Percentiles rank a stretch among this genome's conserved stretches.
Evolutionary conservation across 2,329 filamentous ascomycete species (phyloP).

Genomic region (Xenoacremonium recifei): DNA sequence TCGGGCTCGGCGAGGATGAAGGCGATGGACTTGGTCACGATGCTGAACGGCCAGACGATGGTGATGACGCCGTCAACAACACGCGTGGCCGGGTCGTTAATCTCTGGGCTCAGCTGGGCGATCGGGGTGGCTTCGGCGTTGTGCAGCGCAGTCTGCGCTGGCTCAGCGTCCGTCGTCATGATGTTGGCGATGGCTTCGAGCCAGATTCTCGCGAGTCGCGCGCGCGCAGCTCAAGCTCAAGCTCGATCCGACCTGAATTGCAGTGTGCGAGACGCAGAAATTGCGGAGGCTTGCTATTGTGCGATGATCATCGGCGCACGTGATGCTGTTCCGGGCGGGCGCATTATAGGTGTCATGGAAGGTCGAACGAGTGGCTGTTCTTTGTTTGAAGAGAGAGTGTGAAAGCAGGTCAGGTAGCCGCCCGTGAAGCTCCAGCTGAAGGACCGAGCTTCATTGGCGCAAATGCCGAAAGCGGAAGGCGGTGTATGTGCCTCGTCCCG

Average conservation of each 20-base stretch:
- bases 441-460: background rate
- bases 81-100: constrained; percentile 39
- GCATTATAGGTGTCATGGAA: background rate
- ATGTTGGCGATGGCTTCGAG: too few relatives aligned
- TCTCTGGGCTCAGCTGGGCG: constrained; percentile 50
- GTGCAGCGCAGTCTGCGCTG: constrained; percentile 16
- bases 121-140: constrained; percentile 48
- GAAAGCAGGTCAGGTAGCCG: too few relatives aligned
- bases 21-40: constrained; percentile 68
- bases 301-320: too few relatives aligned
- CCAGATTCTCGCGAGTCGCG: too few relatives aligned
- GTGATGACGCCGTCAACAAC: constrained; percentile 72
- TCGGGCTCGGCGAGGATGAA: constrained; percentile 84
- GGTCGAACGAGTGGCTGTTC: too few relatives aligned
- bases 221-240: too few relatives aligned
- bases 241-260: too few relatives aligned
- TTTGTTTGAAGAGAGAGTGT: too few relatives aligned
- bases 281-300: too few relatives aligned
- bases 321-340: too few relatives aligned
- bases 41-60: constrained; percentile 89
- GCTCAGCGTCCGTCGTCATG: background rate
- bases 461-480: constrained; percentile 17
- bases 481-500: constrained; percentile 8
- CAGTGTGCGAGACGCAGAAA: too few relatives aligned
- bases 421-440: background rate